A percentile compares a stretch with the other conserved stretches of the same genome.
Evolutionary conservation across 2,329 filamentous ascomycete genomes (phyloP).

Genomic region (Xylaria multiplex): DNA sequence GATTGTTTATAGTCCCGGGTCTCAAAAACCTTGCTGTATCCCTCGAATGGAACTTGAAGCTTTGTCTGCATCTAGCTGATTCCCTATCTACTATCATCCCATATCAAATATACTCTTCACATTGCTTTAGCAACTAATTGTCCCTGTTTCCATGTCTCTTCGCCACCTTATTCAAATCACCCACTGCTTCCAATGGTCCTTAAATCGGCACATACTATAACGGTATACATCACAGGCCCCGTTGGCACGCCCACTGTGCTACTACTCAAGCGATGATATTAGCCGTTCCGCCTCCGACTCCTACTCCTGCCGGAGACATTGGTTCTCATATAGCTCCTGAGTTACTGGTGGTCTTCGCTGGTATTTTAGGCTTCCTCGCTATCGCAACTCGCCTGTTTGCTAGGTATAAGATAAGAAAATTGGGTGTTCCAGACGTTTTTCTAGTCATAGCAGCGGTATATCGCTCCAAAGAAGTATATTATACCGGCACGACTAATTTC

Average conservation of each 20-base stretch:
- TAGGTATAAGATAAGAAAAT: slow-evolving; percentile 10
- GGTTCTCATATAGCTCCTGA: slow-evolving; percentile 15
- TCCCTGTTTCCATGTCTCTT: not conserved
- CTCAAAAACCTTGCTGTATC: not conserved
- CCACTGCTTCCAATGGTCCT: not conserved
- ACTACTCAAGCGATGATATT: not conserved
- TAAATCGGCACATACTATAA: not conserved
- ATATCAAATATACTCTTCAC: not conserved
- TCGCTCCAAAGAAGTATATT: not conserved
- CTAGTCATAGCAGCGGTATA: slow-evolving; percentile 5
- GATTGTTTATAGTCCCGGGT: not conserved
- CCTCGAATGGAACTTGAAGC: not conserved
- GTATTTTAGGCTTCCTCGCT: slow-evolving; percentile 8
- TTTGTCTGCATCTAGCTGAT: not conserved
- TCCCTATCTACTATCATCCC: not conserved
- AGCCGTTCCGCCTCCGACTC: no score
- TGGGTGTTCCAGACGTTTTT: slow-evolving; percentile 8
- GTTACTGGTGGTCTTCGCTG: not conserved
- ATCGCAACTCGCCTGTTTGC: slow-evolving; percentile 6
- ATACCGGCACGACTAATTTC: not conserved
- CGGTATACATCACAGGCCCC: not conserved
- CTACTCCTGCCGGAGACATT: slow-evolving; percentile 14
- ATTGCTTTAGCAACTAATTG: not conserved
- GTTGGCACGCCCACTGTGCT: not conserved
- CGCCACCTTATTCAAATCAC: not conserved